A percentile compares a stretch with the other conserved stretches of the same genome.
Evolutionary conservation across 306 rosid genomes (phyloP).

Genomic region (Medicago truncatula): MtrunA17r5.0-ANR NC_053043.1:435501-436000

Average conservation of each 20-base stretch:
- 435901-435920: not conserved
- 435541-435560: not conserved
- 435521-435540: constrained; percentile 3
- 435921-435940: constrained; percentile 65
- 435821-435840: constrained; percentile 13
- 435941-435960: constrained; percentile 78
- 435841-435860: constrained; percentile 6
- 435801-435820: constrained; percentile 23
- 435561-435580: constrained; percentile 11
- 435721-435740: constrained; percentile 78
- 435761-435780: constrained; percentile 28
- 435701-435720: constrained; percentile 69
- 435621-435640: constrained; percentile 76
- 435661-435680: constrained; percentile 83
- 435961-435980: constrained; percentile 88
- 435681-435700: constrained; percentile 87
- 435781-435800: constrained; percentile 13
- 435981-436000: constrained; percentile 90
- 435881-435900: not conserved
- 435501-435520: constrained; percentile 9
- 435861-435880: constrained; percentile 16
- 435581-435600: constrained; percentile 2
- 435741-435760: constrained; percentile 91
- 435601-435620: not conserved
- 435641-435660: constrained; percentile 82